These are phyloP conservation scores for Ostreobium quekettii DNA, from an alignment of 139 green algal species.

Conservation along the genomic window DNA sequence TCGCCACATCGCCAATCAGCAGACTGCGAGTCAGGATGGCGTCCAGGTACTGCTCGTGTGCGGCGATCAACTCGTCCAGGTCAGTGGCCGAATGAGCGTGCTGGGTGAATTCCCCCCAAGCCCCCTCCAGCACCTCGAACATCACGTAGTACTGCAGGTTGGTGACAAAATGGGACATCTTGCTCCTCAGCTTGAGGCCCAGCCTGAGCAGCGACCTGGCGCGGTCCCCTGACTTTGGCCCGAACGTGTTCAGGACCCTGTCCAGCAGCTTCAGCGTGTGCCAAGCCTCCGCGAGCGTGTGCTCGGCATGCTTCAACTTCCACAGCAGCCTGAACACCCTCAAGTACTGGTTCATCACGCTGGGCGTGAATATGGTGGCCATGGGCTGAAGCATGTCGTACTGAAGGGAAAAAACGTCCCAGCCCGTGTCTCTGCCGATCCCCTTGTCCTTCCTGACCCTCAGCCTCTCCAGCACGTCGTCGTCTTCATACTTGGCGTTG, in stretches of 20 bases:
- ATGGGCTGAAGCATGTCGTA: conserved; percentile 56
- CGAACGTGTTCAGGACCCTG: neutral
- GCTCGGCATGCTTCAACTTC: conserved; percentile 74
- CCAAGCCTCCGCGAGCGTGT: conserved; percentile 64
- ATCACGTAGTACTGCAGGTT: conserved; percentile 92
- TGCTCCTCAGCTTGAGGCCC: conserved; percentile 59
- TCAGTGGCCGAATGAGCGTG: conserved; percentile 41
- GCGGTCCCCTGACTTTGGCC: neutral
- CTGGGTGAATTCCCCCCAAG: conserved; percentile 49
- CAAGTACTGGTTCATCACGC: conserved; percentile 55
- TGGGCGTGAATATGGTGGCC: conserved; percentile 56
- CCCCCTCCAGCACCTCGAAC: conserved; percentile 69
- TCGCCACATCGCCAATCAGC: neutral
- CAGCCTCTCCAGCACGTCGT: conserved; percentile 66
- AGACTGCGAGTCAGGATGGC: neutral
- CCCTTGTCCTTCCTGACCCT: conserved; percentile 34
- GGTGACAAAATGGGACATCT: conserved; percentile 81
- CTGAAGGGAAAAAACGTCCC: conserved; percentile 84
- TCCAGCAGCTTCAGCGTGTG: conserved; percentile 39
- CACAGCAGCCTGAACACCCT: conserved; percentile 80
- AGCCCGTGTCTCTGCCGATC: conserved; percentile 51
- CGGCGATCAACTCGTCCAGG: conserved; percentile 72
- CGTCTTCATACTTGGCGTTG: conserved; percentile 58
- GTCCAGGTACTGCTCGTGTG: conserved; percentile 61
- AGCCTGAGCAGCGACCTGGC: conserved; percentile 36